Conservation (phyloP, 2,329 filamentous ascomycete genomes). For the Thermothelomyces thermophilus region DNA sequence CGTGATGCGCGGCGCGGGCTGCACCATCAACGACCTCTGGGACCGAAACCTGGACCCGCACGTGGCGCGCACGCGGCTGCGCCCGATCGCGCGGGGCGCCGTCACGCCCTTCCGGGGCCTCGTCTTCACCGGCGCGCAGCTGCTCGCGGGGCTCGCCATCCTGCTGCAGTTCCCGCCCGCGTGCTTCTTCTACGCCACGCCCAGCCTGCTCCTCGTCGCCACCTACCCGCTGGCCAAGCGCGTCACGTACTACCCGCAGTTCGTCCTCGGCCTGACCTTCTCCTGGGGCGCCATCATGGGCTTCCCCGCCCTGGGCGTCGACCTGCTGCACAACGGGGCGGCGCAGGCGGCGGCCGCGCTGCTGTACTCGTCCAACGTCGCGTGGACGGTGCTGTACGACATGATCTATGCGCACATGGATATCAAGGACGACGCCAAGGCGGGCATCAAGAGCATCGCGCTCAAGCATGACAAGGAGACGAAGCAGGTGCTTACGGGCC, state of each 20-base stretch:
- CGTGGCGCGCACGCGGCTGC: conserved; percentile 66
- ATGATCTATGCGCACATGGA: conserved; percentile 95
- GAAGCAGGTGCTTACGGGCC: conserved; percentile 64
- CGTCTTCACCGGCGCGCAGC: conserved; percentile 66
- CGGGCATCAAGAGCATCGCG: conserved; percentile 83
- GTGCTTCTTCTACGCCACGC: conserved; percentile 72
- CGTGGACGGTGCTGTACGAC: conserved; percentile 85
- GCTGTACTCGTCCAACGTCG: conserved; percentile 70
- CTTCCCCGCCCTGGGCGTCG: conserved; percentile 74
- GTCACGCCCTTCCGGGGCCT: conserved; percentile 66
- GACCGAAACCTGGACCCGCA: conserved; percentile 80
- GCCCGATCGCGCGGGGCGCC: conserved; percentile 75
- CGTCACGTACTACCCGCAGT: conserved; percentile 80
- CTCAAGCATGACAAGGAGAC: conserved; percentile 71
- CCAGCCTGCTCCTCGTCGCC: conserved; percentile 66
- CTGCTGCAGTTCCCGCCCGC: conserved; percentile 67
- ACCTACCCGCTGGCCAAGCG: conserved; percentile 79
- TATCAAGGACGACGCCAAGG: conserved; percentile 76
- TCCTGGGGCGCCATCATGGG: conserved; percentile 87
- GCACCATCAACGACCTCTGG: conserved; percentile 87
- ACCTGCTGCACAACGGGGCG: conserved; percentile 57
- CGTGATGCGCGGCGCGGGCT: conserved; percentile 82
- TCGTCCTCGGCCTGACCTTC: conserved; percentile 76
- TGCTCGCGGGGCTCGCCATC: conserved; percentile 65
- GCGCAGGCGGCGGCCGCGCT: conserved; percentile 60